Conservation (phyloP, 2,329 filamentous ascomycete genomes). For the Fusarium incarnatum region DNA sequence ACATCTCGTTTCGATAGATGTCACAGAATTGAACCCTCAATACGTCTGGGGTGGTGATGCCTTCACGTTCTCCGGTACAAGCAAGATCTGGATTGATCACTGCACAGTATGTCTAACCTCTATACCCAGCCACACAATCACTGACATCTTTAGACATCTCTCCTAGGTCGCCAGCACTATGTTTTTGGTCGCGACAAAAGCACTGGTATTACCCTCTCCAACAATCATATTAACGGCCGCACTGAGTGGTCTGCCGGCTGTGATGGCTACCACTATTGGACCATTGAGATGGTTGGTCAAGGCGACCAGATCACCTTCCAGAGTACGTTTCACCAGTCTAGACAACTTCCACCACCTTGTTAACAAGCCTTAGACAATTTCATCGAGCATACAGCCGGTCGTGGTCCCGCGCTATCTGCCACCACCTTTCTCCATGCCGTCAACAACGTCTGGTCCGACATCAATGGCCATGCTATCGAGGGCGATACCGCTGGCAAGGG, state of each 20-base stretch:
- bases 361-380: constrained; percentile 11
- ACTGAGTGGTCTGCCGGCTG: constrained; percentile 58
- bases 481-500: constrained; percentile 41
- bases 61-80: constrained; percentile 23
- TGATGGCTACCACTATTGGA: constrained; percentile 61
- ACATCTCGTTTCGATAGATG: neutral
- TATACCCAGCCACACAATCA: accelerated
- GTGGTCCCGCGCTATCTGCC: constrained; percentile 45
- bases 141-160: constrained; percentile 18
- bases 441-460: constrained; percentile 47
- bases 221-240: constrained; percentile 59
- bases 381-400: constrained; percentile 41
- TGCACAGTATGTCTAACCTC: constrained; percentile 1
- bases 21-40: constrained; percentile 33
- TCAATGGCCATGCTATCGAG: constrained; percentile 46
- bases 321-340: neutral
- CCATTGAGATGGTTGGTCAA: constrained; percentile 30
- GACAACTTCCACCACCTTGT: neutral
- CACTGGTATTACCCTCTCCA: constrained; percentile 58
- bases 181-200: constrained; percentile 35
- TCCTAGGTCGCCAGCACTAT: constrained; percentile 31
- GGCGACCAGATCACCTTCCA: constrained; percentile 26
- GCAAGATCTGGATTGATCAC: constrained; percentile 39
- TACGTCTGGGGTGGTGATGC: constrained; percentile 41
- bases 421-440: constrained; percentile 48